Base-by-base conservation (phyloP, 257 asterid species). In the Linderniella brevidens region DNA sequence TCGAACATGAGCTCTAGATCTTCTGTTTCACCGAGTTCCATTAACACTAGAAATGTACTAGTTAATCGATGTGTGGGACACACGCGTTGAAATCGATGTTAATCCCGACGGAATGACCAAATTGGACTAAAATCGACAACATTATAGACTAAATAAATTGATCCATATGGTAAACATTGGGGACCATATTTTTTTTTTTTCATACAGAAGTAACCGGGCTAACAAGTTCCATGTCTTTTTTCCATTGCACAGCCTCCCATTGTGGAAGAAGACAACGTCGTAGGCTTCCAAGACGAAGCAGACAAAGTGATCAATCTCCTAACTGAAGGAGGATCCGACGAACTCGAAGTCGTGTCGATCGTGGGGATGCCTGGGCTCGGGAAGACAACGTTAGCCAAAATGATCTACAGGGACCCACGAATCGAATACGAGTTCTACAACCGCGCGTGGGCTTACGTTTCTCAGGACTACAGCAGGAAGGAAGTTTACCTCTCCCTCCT, bases 381-480 rank as follows among this genome's bases (percentile, higher is more conserved):
- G 10, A 71, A 80, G 64, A 76, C 86, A n/a, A 80, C 86, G 0
- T 45, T 76, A 16, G 92, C 86, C 13, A 73, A 60, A 32, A 73
- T 70, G 74, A 60, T 76, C 1, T 71, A 64, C 8, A 67, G 73
- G 44, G 76, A 70, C 40, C 66, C 66, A 13, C 48, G 9, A 1
- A 62, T 68, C 7, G 71, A 63, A 12, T 73, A 54, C 7, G 66
- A 71, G 12, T 80, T 73, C 69, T 51, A 55, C 53, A 62, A 37
- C 8, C 71, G 76, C 0, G 78, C 68, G 1, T 79, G 79, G 75
- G 74, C 69, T 10, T 63, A 68, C 15, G 65, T 76, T 49, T 73
- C 92, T 17, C 69, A 70, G 55, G 79, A 76, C 9, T 76, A 68
- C 0, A 66, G 64, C 46, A 56, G 55, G 42, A 71, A 56, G 51